Base-by-base conservation (phyloP, 1,284 basidiomycete genomes). In the Ganoderma lingzhi region DNA sequence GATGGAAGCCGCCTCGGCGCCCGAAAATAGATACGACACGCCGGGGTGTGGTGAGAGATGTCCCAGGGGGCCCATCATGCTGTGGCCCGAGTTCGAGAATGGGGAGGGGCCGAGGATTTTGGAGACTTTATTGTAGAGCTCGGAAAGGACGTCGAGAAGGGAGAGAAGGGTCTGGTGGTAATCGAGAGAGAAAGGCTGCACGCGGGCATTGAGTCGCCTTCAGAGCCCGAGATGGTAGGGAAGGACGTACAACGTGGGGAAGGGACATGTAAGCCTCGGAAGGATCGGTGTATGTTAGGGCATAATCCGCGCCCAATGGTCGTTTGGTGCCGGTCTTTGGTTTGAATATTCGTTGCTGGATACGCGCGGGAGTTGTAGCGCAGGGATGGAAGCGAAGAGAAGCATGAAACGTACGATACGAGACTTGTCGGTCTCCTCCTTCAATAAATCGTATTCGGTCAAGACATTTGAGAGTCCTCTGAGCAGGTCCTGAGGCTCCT, bases 101-200 rank as follows among this genome's bases (percentile, higher is more conserved):
- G 90, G 88, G 2, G 92, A 92, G 2, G 92, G 93, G 1, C 93
- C 93, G 28, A 96, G 87, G 60, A 94, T 87, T 77, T 90, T 90
- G 5, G 88, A 87, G 59, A 96, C 91, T 80, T 94, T 95, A 80
- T 93, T 90, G 83, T 96, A 96, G 32, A 94, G 88, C 78, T 95
- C 93, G 15, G 93, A 93, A 51, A 96, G 86, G 58, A 96, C 91
- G 76, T 96, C 95, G 66, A 96, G 89, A 41, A 95, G 87, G 44
- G 95, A 94, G 62, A 95, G 87, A 39, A 96, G 87, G 6, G 93
- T 93, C 81, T 96, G 92, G 73, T 94, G 91, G 76, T 96, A 96
- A 80, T 96, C 95, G 64, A 96, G 80, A 3, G 90, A 83, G 80
- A 96, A 96, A 19, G 94, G 93, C 94, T 96, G 71, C 14, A 8